phyloP scores from a whole-genome alignment of 1,139 yeast species.

The Nakaseomyces sp. region DNA sequence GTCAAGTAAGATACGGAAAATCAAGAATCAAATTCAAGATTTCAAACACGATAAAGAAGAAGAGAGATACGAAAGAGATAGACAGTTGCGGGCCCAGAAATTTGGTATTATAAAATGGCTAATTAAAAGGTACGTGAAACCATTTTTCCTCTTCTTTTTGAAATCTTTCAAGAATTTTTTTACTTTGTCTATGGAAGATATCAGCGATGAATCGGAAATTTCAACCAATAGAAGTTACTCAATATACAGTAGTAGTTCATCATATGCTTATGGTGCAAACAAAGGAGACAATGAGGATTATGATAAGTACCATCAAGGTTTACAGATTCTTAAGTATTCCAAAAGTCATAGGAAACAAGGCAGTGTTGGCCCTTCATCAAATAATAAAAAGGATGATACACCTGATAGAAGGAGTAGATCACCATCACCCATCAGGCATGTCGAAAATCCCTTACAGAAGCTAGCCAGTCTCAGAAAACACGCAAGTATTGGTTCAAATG shows the following conservation, averaged over 20 bases:
- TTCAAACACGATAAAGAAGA: slow-evolving; percentile 14
- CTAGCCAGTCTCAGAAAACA: not conserved
- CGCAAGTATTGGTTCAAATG: not conserved
- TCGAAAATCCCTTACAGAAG: not conserved
- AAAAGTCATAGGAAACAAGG: not conserved
- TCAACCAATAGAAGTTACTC: slow-evolving; percentile 7
- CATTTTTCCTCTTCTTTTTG: not conserved
- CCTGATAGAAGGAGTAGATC: not conserved
- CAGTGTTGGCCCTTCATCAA: not conserved
- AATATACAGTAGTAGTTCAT: slow-evolving; percentile 6
- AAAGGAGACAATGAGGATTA: slow-evolving; percentile 4
- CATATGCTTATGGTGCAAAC: slow-evolving; percentile 1
- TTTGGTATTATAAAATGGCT: slow-evolving; percentile 4
- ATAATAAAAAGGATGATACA: not conserved
- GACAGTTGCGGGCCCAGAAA: slow-evolving; percentile 12
- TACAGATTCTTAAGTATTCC: slow-evolving; percentile 3
- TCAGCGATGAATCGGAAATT: slow-evolving; percentile 12
- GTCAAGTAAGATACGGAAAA: slow-evolving; percentile 48
- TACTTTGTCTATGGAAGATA: slow-evolving; percentile 14
- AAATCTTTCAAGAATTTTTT: slow-evolving; percentile 11
- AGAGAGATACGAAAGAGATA: slow-evolving; percentile 7
- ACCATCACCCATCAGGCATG: not conserved
- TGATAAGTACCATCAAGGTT: slow-evolving; percentile 5
- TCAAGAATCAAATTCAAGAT: slow-evolving; percentile 33
- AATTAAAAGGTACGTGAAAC: not conserved